A percentile compares a stretch with the other conserved stretches of the same genome.
Conservation (phyloP, 345 rosid genomes). For the Eucalyptus paniculata region DNA sequence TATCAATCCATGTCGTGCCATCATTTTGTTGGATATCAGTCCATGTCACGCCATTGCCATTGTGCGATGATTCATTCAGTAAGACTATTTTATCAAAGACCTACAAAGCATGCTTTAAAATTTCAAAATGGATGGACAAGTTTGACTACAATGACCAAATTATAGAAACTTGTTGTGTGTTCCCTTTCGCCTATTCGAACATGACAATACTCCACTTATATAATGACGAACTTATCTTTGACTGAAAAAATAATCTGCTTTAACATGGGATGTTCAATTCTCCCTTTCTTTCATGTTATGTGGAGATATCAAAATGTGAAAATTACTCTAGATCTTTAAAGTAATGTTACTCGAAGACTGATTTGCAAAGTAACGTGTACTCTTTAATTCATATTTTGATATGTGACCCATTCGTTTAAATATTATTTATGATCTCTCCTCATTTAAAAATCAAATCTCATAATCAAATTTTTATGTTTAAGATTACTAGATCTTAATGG, state of each 20-base stretch:
- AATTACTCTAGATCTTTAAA: not conserved
- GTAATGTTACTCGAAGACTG: not conserved
- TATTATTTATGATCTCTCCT: not conserved
- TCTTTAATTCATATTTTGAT: no score
- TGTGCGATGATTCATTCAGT: not conserved
- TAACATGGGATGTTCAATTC: not conserved
- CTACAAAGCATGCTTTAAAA: not conserved
- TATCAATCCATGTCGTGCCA: rapidly evolving
- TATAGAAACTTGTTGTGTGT: not conserved
- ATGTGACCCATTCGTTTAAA: not conserved
- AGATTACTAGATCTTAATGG: not conserved
- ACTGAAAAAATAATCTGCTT: not conserved
- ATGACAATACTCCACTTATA: not conserved
- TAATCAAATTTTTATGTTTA: not conserved
- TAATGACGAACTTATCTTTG: not conserved
- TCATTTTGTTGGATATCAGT: not conserved
- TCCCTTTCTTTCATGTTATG: not conserved
- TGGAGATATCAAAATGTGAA: not conserved
- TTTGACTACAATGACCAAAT: not conserved
- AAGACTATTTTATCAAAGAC: not conserved
- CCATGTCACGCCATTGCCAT: not conserved
- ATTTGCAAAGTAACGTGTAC: not conserved
- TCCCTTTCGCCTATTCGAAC: not conserved
- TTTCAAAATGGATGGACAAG: not conserved
- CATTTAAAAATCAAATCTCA: not conserved